Conservation (phyloP, 192 early-diverging fungal genomes). For the Endogone sp. region DNA sequence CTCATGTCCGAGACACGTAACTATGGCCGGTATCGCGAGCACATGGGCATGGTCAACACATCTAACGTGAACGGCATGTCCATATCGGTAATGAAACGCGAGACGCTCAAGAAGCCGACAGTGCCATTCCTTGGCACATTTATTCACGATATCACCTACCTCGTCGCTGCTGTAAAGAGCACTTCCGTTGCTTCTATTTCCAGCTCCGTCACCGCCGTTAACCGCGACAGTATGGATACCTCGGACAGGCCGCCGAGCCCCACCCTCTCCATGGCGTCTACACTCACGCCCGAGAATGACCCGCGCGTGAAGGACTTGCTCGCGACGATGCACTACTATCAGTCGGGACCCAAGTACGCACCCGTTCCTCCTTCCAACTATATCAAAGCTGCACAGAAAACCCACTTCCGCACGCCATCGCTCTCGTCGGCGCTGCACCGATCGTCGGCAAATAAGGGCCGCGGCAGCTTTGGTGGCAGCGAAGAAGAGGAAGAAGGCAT, state of each 20-base stretch:
- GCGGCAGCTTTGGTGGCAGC: conserved; percentile 19
- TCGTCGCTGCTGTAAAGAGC: conserved; percentile 59
- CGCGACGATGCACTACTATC: conserved; percentile 48
- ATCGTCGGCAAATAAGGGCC: conserved; percentile 26
- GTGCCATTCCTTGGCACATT: conserved; percentile 74
- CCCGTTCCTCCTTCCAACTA: conserved; percentile 41
- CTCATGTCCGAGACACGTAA: conserved; percentile 69
- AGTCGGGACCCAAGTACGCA: conserved; percentile 52
- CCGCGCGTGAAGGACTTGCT: conserved; percentile 56
- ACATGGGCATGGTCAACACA: conserved; percentile 40
- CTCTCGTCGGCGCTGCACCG: conserved; percentile 43
- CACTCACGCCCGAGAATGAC: conserved; percentile 34
- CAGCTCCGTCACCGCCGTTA: conserved; percentile 22
- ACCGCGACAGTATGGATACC: conserved; percentile 12
- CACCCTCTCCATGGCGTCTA: conserved; percentile 14
- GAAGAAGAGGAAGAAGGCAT: conserved; percentile 58
- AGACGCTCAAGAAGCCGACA: conserved; percentile 45
- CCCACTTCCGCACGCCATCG: conserved; percentile 46
- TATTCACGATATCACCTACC: conserved; percentile 76
- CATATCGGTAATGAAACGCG: conserved; percentile 15
- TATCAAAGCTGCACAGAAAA: conserved; percentile 46
- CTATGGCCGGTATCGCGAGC: conserved; percentile 66
- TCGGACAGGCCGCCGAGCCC: conserved; percentile 1
- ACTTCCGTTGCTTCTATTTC: not conserved
- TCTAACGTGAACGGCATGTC: conserved; percentile 16